Evolutionary conservation across 2,329 filamentous ascomycete species (phyloP), one percentile per base, ranked within the genome.

Genomic region (Pseudocercospora eumusae): DNA sequence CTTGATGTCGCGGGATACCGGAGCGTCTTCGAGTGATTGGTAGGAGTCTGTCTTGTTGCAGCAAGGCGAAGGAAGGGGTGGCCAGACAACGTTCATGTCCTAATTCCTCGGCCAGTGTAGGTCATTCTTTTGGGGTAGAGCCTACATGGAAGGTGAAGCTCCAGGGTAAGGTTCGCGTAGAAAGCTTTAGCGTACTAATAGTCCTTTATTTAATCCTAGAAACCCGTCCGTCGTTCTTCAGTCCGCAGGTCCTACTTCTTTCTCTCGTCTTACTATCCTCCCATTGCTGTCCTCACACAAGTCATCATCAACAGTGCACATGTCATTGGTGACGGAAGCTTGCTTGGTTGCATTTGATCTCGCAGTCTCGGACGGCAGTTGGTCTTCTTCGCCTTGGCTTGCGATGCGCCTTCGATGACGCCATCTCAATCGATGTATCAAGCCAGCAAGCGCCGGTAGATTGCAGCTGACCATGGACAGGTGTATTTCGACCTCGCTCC

Each of bases 381-480:
- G 28, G 7, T 40, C 52, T 40, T 54, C 27, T 28, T 40, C 18
- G 18, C 18, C 31, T 10, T 33, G 27, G 18, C 15, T 23, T 8
- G 52, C 15, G 9, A 33, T 36, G 28, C 52, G 28, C 21, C 31
- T 20, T 21, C 52, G 52, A 18, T 54, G 20, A 15, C 52, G 52
- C 52, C 52, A 54, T 21, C 47, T 50, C 20, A 65, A 44, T n/a
- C 63, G 54, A 31, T 61, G 61, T 20, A 62, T 15, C 18, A 65
- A 52, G 13, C 63, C 60, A 18, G 55, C 63, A 20, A 65, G 42
- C n/a, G 60, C 55, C 8, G 63, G 63, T 20, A 65, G 20, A 27
- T 65, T 65, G 42, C 53, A 60, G 40, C 36, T 63, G 40, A 63
- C 49, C 54, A 63, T 58, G 6, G 53, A 54, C 13, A 65, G 33